Base-by-base conservation (phyloP, 2,329 filamentous ascomycete genomes). In the Penicillium sp. region DNA sequence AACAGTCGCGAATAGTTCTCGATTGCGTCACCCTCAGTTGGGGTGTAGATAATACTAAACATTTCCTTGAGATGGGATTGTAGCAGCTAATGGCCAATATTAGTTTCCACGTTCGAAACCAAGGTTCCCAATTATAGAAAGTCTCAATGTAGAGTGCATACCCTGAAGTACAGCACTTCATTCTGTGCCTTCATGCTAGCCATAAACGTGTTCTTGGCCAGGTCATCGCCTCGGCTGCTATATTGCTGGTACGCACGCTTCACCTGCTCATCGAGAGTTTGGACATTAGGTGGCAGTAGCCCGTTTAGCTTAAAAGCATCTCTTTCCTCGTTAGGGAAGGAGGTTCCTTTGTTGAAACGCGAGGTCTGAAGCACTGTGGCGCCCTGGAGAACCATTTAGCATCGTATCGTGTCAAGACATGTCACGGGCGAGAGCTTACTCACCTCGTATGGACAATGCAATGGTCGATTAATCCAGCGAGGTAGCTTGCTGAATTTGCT, bases 31-130 rank as follows among this genome's bases (percentile, higher is more conserved):
- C 90, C 91, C 75, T 96, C 91, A 0, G 92, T 96, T 0, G 92
- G 92, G 0, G 92, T 96, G 69, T 96, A 96, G 27, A 96, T 90
- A n/a, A 96, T 79, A 42, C 88, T 86, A 68, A 96, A 93, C 90
- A 96, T 95, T 69, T 96, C 91, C 61, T 90, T 87, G 21, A 96
- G 76, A 66, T 96, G 88, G 4, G 90, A 85, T 70, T 90, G 83
- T 8, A 95, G 81, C 10, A 96, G 81, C 84, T 91, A 58, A 10
- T 8, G 33, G 9, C 7, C 24, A 33, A 26, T 10, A 4, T 49
- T 21, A 44, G 29, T 55, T 19, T 56, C 39, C 19, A 4, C 11
- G 22, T 4, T 9, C 7, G 3, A 22, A 5, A 10, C 26, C 22
- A 14, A 14, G 1, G 16, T 24, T 1, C 22, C 1, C 1, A n/a